Percentiles rank a stretch among this genome's conserved stretches.
phyloP scores from a whole-genome alignment of 2,329 filamentous ascomycete genomes.

The Xylaria sp. region DNA sequence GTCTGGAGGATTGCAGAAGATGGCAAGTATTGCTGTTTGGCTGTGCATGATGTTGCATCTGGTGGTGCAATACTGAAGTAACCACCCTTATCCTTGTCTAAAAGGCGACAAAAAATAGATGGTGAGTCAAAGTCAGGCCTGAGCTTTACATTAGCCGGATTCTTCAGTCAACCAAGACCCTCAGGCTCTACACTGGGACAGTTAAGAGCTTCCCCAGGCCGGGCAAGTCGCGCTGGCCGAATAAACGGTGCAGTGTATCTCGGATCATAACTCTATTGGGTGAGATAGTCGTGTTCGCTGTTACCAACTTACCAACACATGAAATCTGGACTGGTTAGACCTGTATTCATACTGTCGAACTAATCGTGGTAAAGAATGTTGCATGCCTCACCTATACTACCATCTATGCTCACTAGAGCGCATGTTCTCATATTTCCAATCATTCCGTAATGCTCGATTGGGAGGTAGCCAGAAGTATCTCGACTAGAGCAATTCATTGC shows the following conservation, averaged over 20 bases:
- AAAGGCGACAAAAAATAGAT: constrained; percentile 73
- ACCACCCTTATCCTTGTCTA: constrained; percentile 77
- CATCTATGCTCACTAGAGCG: constrained; percentile 75
- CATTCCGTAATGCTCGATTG: constrained; percentile 78
- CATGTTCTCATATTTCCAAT: constrained; percentile 83
- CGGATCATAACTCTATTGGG: background rate
- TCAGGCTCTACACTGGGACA: background rate
- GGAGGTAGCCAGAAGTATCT: constrained; percentile 54
- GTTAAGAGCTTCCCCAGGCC: background rate
- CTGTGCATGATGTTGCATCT: constrained; percentile 60
- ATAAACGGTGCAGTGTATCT: background rate
- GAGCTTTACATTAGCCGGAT: constrained; percentile 10
- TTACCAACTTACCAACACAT: constrained; percentile 57
- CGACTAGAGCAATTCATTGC: constrained; percentile 36
- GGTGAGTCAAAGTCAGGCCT: constrained; percentile 82
- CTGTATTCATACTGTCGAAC: too few relatives aligned
- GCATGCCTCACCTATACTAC: constrained; percentile 57
- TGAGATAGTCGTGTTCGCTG: background rate
- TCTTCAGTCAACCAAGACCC: too few relatives aligned
- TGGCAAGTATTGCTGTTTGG: constrained; percentile 78
- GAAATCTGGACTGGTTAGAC: constrained; percentile 55
- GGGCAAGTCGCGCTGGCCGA: background rate
- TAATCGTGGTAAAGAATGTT: background rate
- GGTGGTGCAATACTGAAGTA: constrained; percentile 71
- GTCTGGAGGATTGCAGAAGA: constrained; percentile 78